Evolutionary conservation across 306 rosid species (phyloP), one percentile per base, ranked within the genome.

Genomic region (Lotus japonicus): DNA sequence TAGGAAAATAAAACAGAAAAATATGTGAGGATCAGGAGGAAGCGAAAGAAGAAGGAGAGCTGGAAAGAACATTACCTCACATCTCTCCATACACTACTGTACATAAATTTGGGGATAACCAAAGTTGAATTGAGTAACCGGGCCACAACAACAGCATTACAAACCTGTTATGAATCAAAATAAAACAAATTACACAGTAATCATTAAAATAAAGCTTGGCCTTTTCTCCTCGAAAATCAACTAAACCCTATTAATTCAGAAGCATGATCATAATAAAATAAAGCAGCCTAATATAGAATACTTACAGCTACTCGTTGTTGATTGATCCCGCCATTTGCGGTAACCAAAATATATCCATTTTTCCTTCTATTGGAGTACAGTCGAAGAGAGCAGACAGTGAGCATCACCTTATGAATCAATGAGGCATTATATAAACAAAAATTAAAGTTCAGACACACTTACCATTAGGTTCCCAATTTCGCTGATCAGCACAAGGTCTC

Each of bases 301-400:
- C 99, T 90, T 79, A 90, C 99, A 58, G 90, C 99, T 36, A 94
- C 97, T 43, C 99, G 81, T 68, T 90, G 99, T 79, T 94, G 99
- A 82, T 94, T 94, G 78, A 90, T 88, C 79, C 97, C 99, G 77
- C 99, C 99, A 49, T 94, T 94, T 74, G 97, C 99, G 66, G 97
- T 94, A 75, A 94, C 83, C 88, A 94, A 36, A 70, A 94, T 77
- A 84, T 88, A 88, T 74, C 97, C 97, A 78, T 86, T 88, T 74
- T 88, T 62, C 97, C 92, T 77, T 78, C 96, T 94, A 54, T 65
- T 48, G 68, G 48, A 76, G 66, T 11, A 80, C 51, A 75, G 23
- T 19, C 49, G 45, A 68, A 83, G 43, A 44, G 19, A 78, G 64
- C 66, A 72, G 61, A 12, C 26, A 42, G 68, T 77, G 66, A 84